Conservation (phyloP, 2,329 filamentous ascomycete genomes). For the Colletotrichum liriopes region DNA sequence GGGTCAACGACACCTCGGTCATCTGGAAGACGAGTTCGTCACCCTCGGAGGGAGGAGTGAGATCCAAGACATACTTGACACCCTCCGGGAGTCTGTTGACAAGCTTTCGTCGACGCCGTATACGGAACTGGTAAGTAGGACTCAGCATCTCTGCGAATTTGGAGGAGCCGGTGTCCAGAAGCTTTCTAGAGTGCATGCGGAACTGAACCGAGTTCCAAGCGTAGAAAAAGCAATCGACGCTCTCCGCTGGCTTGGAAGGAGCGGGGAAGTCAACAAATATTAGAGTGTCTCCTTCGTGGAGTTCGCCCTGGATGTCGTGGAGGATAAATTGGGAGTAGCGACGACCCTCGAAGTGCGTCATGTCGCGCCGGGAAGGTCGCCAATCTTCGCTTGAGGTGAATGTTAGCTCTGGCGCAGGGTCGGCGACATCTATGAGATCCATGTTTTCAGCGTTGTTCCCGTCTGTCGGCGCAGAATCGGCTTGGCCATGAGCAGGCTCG, state of each 20-base stretch:
- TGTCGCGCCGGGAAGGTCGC: constrained; percentile 1
- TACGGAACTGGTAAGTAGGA: constrained; percentile 58
- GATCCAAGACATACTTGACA: constrained; percentile 73
- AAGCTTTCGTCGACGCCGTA: constrained; percentile 55
- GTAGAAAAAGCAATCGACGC: constrained; percentile 55
- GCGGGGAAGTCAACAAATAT: constrained; percentile 60
- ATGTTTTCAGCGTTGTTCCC: neutral
- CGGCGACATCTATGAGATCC: neutral
- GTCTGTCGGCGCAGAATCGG: neutral
- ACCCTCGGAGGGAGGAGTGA: constrained; percentile 74
- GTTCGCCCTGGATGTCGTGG: constrained; percentile 44
- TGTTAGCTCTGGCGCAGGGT: neutral
- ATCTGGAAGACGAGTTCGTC: constrained; percentile 74
- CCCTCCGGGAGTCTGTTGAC: constrained; percentile 56
- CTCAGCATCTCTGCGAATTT: constrained; percentile 64
- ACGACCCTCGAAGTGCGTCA: constrained; percentile 20
- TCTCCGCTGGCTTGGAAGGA: constrained; percentile 39
- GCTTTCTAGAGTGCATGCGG: constrained; percentile 62
- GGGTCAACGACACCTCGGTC: constrained; percentile 71
- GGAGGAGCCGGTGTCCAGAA: constrained; percentile 62
- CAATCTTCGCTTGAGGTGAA: neutral
- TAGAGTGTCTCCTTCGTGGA: constrained; percentile 59
- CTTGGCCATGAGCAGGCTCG: neutral
- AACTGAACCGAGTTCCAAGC: constrained; percentile 55
- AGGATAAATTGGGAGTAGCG: constrained; percentile 36